A percentile compares a stretch with the other conserved stretches of the same genome.
Conservation (phyloP, 2,329 filamentous ascomycete species). For the Aspergillus cejpii region DNA sequence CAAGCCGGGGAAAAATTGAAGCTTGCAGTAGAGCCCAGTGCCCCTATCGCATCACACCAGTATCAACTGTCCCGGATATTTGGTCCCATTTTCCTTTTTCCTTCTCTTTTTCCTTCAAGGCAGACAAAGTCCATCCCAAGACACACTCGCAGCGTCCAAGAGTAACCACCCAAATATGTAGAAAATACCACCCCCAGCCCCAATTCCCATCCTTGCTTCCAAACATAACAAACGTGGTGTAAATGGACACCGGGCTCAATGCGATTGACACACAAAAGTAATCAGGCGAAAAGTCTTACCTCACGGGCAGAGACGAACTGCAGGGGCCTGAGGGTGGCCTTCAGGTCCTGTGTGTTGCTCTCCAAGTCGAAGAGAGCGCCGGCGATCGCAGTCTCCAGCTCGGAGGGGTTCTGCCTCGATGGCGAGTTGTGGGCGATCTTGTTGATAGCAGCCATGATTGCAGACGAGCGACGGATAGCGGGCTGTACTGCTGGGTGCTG, state of each 20-base stretch:
- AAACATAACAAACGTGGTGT: background rate
- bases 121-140: too few species aligned
- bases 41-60: background rate
- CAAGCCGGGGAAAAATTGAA: background rate
- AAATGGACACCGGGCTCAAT: too few species aligned
- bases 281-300: slow-evolving; percentile 61
- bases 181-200: background rate
- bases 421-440: slow-evolving; percentile 98
- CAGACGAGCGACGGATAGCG: slow-evolving; percentile 37
- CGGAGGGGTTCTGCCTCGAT: slow-evolving; percentile 89
- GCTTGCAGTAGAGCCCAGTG: background rate
- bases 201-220: background rate
- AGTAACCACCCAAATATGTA: background rate
- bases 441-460: slow-evolving; percentile 74
- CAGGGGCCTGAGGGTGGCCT: slow-evolving; percentile 89
- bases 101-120: too few species aligned
- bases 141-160: too few species aligned
- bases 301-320: slow-evolving; percentile 98
- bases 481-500: slow-evolving; percentile 33
- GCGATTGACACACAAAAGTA: slow-evolving; percentile 1
- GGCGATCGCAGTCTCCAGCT: slow-evolving; percentile 96
- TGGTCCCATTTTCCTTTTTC: background rate
- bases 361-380: slow-evolving; percentile 97
- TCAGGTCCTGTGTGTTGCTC: slow-evolving; percentile 98
- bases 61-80: background rate